phyloP scores from a whole-genome alignment of 441 rosid genomes.

The Adansonia madagascariensis region DNA sequence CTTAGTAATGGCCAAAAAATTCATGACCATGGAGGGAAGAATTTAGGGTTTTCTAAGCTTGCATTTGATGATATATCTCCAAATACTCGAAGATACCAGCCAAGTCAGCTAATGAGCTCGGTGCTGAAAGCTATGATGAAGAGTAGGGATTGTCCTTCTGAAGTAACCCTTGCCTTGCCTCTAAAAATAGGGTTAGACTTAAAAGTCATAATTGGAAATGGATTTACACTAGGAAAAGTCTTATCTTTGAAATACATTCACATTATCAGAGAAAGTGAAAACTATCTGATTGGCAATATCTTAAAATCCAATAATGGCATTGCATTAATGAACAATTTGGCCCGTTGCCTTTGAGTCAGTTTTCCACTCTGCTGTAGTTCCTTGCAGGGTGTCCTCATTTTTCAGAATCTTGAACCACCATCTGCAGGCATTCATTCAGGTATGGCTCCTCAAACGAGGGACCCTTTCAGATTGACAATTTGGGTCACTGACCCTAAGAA shows the following conservation, averaged over 20 bases:
- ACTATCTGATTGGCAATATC: not conserved
- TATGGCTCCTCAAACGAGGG: not conserved
- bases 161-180: conserved; percentile 4
- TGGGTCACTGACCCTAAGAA: not conserved
- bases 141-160: not conserved
- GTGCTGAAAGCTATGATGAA: not conserved
- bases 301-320: conserved; percentile 32
- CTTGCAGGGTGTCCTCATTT: not conserved
- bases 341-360: not conserved
- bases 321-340: conserved; percentile 21
- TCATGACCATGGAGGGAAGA: not conserved
- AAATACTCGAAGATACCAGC: not conserved
- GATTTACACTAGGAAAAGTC: not conserved
- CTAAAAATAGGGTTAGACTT: not conserved
- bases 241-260: not conserved
- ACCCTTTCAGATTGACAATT: not conserved
- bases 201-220: not conserved
- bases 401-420: conserved; percentile 1
- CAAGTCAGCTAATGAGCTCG: not conserved
- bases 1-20: not conserved
- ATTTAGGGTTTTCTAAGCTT: not conserved
- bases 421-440: not conserved
- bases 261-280: not conserved
- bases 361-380: not conserved
- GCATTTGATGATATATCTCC: not conserved